Percentiles rank a stretch among this genome's conserved stretches.
These are phyloP conservation scores for Eucommia ulmoides DNA, from an alignment of 257 asterid species.

Conservation along the genomic window DNA sequence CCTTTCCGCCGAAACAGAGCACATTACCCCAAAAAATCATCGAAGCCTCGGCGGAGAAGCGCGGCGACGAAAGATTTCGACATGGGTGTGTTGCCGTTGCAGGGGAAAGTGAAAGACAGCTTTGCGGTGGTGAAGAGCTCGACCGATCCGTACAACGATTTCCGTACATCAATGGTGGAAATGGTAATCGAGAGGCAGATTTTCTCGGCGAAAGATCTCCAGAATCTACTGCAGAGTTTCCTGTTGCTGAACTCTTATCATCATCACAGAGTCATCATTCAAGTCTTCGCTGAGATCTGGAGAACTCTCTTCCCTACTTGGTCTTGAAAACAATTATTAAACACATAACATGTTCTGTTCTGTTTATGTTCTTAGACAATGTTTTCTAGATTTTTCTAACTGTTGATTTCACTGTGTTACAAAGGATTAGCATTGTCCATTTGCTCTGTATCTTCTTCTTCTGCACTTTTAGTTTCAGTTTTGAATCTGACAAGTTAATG, in stretches of 20 bases:
- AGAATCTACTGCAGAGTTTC: conserved; percentile 22
- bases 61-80: background rate
- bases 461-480: too few relatives aligned
- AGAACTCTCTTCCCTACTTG: conserved; percentile 21
- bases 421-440: too few relatives aligned
- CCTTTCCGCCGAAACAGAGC: background rate
- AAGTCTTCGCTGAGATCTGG: conserved; percentile 25
- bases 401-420: too few relatives aligned
- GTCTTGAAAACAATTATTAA: too few relatives aligned
- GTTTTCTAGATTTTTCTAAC: too few relatives aligned
- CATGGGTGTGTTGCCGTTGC: background rate
- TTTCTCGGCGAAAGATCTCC: conserved; percentile 14
- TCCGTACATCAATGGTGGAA: conserved; percentile 35
- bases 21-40: background rate
- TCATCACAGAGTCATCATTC: conserved; percentile 19
- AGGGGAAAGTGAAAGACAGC: conserved; percentile 13
- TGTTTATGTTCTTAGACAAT: too few relatives aligned
- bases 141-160: conserved; percentile 25
- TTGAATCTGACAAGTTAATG: too few relatives aligned
- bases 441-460: too few relatives aligned
- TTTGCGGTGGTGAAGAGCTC: conserved; percentile 30
- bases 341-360: too few relatives aligned
- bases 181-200: conserved; percentile 27
- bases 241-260: conserved; percentile 16
- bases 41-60: background rate